These are phyloP conservation scores for Aspergillus ellipticus DNA, from an alignment of 495 filamentous ascomycete species.

Conservation along the genomic window DNA sequence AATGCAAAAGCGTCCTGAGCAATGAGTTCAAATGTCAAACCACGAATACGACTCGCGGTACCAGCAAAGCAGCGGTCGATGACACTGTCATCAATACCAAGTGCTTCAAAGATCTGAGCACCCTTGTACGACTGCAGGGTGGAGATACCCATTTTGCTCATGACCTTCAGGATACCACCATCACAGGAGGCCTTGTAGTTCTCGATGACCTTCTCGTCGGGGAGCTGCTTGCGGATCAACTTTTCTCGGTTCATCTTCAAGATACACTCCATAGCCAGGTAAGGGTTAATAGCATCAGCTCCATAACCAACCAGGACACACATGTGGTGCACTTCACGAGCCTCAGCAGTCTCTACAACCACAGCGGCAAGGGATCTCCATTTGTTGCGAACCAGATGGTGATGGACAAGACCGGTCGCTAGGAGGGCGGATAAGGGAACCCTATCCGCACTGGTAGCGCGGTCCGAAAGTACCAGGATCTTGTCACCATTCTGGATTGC, in stretches of 20 bases:
- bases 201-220: constrained; percentile 78
- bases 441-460: constrained; percentile 77
- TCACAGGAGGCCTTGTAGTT: constrained; percentile 99
- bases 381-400: constrained; percentile 95
- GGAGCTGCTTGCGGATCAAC: constrained; percentile 84
- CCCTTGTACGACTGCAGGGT: constrained; percentile 98
- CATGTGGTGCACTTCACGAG: constrained; percentile 98
- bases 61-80: constrained; percentile 97
- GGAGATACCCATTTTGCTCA: constrained; percentile 99
- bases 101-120: constrained; percentile 98
- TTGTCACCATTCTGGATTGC: constrained; percentile 82
- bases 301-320: constrained; percentile 96
- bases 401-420: constrained; percentile 92
- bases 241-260: constrained; percentile 97
- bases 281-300: constrained; percentile 94
- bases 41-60: constrained; percentile 92
- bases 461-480: constrained; percentile 87
- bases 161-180: constrained; percentile 97
- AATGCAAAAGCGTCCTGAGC: constrained; percentile 95
- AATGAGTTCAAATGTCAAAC: constrained; percentile 92
- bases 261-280: constrained; percentile 96
- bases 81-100: constrained; percentile 91
- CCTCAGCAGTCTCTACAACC: constrained; percentile 91
- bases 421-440: constrained; percentile 86
- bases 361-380: constrained; percentile 89